Evolutionary conservation across 257 asterid species (phyloP), one percentile per base, ranked within the genome.

Genomic region (Lavandula angustifolia): DNA sequence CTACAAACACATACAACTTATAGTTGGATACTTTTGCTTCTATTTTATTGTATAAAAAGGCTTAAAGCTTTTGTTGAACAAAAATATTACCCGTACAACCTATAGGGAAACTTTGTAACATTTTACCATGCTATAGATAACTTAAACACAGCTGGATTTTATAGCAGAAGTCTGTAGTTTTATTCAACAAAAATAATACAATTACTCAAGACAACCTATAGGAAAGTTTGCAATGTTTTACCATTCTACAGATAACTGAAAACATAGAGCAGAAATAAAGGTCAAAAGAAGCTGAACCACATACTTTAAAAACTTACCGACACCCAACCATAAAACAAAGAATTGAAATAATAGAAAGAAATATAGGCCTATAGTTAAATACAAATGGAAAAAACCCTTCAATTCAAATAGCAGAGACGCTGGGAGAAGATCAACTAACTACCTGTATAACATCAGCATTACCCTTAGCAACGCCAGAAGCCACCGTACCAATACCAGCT

Each of bases 401-500:
- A 22, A 22, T 22, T 22, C 2, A 22, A 22, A 22, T 22, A 22
- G 27, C 27, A 22, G 27, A 22, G 27, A 22, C 1, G 27, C 27
- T 2, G 27, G 27, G 27, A 22, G 27, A 22, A 22, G 27, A 22
- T 22, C 27, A 22, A 61, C 32, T 4, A 40, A 11, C 9, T 82
- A 90, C 99, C 99, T 94, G 99, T 60, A 94, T 87, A 75, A 94
- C 49, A 69, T 94, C 99, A 71, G 99, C 99, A 80, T 94, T 94
- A 70, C 95, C 99, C 97, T 94, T 94, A 13, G 99, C 97, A 68
- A 94, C 99, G 66, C 99, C 99, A 62, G 99, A 94, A 66, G 99
- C 99, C 81, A 94, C 99, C 14, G 99, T 94, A 65, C 99, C 99
- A 69, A 94, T 94, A 64, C 99, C 99, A 76, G 99, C 97, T 90